Percentiles rank a stretch among this genome's conserved stretches.
Conservation (phyloP, 2,329 filamentous ascomycete genomes). For the Fusarium sp. region DNA sequence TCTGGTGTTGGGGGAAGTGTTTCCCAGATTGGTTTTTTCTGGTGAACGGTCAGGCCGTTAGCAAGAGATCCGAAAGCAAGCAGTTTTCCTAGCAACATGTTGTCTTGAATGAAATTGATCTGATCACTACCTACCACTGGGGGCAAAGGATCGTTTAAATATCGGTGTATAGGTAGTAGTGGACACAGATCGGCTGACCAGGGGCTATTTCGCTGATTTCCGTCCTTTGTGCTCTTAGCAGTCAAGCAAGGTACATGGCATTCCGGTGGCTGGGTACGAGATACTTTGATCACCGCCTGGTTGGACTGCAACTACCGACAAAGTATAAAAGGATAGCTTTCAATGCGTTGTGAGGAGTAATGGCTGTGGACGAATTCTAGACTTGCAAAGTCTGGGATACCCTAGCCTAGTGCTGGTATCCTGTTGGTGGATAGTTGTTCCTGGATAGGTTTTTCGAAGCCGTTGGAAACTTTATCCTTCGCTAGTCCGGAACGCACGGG, state of each 20-base stretch:
- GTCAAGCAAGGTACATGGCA: no score
- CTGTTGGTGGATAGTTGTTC: constrained; percentile 17
- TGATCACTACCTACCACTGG: background rate
- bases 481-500: constrained; percentile 12
- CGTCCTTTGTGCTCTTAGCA: no score
- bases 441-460: background rate
- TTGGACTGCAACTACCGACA: background rate
- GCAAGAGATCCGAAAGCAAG: constrained; percentile 22
- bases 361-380: background rate
- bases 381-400: background rate
- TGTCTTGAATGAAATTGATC: background rate
- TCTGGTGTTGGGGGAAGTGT: constrained; percentile 55
- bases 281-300: background rate
- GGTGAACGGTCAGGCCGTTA: constrained; percentile 44
- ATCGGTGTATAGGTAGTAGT: background rate
- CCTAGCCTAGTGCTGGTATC: background rate
- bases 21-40: constrained; percentile 47
- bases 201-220: no score
- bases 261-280: constrained; percentile 14
- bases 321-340: background rate
- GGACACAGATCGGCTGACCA: background rate
- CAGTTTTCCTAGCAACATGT: constrained; percentile 19
- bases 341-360: background rate
- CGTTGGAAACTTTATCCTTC: constrained; percentile 25
- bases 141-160: background rate